phyloP scores from a whole-genome alignment of 345 rosid species.

The Conringia planisiliqua region DNA sequence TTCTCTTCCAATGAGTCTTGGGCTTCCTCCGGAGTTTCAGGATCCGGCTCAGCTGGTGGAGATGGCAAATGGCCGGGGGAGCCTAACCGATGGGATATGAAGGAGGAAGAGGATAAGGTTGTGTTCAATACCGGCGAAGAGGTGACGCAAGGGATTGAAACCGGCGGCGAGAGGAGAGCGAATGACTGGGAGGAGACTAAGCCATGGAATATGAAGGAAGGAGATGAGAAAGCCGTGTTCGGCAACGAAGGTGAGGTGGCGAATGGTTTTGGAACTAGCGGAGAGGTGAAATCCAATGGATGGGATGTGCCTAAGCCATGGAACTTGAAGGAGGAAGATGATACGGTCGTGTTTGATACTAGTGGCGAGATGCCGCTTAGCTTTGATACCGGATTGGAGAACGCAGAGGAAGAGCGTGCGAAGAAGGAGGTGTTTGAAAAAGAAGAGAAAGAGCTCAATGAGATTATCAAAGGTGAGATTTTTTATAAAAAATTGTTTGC shows the following conservation, averaged over 20 bases:
- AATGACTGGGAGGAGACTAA: constrained; percentile 21
- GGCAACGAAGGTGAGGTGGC: constrained; percentile 27
- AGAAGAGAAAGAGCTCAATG: constrained; percentile 62
- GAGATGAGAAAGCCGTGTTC: constrained; percentile 40
- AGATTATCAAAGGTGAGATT: constrained; percentile 53
- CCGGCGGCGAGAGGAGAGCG: background rate
- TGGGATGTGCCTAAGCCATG: constrained; percentile 38
- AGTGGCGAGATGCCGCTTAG: constrained; percentile 24
- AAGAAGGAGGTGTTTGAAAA: constrained; percentile 42
- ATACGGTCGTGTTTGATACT: constrained; percentile 42
- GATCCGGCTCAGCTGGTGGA: constrained; percentile 17
- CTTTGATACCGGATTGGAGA: constrained; percentile 19
- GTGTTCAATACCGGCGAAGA: constrained; percentile 41
- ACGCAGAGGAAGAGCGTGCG: constrained; percentile 34
- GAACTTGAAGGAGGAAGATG: constrained; percentile 49
- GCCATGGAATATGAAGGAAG: constrained; percentile 51
- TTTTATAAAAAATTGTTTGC: background rate
- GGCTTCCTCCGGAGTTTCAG: constrained; percentile 33
- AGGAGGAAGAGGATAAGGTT: constrained; percentile 38
- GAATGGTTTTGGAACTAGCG: background rate
- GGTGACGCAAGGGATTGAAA: background rate
- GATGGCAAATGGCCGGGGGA: constrained; percentile 41
- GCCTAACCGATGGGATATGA: constrained; percentile 45
- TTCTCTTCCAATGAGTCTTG: constrained; percentile 36
- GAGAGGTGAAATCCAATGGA: constrained; percentile 15